Evolutionary conservation across 2,329 filamentous ascomycete genomes (phyloP), one percentile per base, ranked within the genome.

Genomic region (Fusarium clavum): DNA sequence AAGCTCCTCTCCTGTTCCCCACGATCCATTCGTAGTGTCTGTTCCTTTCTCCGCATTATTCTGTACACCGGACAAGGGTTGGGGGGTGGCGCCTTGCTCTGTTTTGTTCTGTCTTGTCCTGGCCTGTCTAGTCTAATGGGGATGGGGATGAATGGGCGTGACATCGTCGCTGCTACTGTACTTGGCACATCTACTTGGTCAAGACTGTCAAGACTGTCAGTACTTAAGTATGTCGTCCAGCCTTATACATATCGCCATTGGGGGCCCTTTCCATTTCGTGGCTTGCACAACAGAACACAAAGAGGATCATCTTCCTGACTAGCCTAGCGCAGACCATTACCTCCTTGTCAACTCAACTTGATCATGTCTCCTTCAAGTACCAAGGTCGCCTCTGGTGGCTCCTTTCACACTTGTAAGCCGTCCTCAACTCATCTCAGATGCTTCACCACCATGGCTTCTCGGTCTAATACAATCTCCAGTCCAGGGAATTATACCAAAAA

Each of bases 401-500:
- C 84, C 82, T 74, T 75, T 55, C 73, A 75, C 54, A 75, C 73
- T 24, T 75, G 73, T 75, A 73, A 57, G 71, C 66, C 30, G 16
- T 30, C 20, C 25, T 49, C 61, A 46, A 32, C 43, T 45, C 44
- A 24, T 38, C 34, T 18, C 34, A 48, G 12, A 48, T 38, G 12
- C 10, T 46, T 54, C 25, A 18, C 40, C 20, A n/a, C 30, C 38
- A 11, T 13, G n/a, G 29, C 20, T 13, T 27, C 38, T 30, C 49
- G 25, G 22, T 30, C 64, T 75, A 57, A 75, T 34, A 48, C 16
- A 32, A 14, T 12, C 18, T 30, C n/a, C 81, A 69, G 86, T 87
- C 72, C 85, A 86, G 78, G 85, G 85, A 48, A 83, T 87, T 24
- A 85, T 84, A 54, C 84, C 84, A 46, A 79, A 84, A 61, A 87